Percentiles rank a stretch among this genome's conserved stretches.
These are phyloP conservation scores for Paralagenidium karlingii DNA, from an alignment of 352 stramenopile species.

Conservation along the genomic window DNA sequence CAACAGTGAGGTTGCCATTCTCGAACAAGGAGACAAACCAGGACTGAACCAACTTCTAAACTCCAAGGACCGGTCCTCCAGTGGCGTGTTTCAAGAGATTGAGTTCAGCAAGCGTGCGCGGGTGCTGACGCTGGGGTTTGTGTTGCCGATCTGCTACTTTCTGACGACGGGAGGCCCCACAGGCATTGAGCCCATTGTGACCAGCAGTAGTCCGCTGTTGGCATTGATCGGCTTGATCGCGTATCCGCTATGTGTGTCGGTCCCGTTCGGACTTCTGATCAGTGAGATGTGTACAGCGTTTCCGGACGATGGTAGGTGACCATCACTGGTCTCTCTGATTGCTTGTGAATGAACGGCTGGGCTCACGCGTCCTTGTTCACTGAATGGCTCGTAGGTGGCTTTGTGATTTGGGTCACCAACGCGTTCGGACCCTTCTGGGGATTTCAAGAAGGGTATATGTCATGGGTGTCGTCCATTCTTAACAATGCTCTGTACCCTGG, in stretches of 20 bases:
- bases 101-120: too few relatives aligned
- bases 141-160: too few relatives aligned
- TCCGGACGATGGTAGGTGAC: slow-evolving; percentile 42
- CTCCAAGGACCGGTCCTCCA: too few relatives aligned
- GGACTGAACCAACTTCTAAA: too few relatives aligned
- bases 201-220: slow-evolving; percentile 37
- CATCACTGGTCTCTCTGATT: neutral
- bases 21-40: too few relatives aligned
- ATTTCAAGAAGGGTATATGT: slow-evolving; percentile 54
- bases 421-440: slow-evolving; percentile 80
- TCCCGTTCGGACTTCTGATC: slow-evolving; percentile 87
- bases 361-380: too few relatives aligned
- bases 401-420: slow-evolving; percentile 80
- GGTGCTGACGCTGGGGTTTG: too few relatives aligned
- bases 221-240: slow-evolving; percentile 81
- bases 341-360: neutral
- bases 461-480: slow-evolving; percentile 66
- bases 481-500: slow-evolving; percentile 48
- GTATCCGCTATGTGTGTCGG: slow-evolving; percentile 83
- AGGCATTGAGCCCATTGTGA: slow-evolving; percentile 45
- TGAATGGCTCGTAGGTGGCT: too few relatives aligned
- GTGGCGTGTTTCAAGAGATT: too few relatives aligned
- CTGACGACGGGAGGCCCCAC: too few relatives aligned
- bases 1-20: too few relatives aligned
- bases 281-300: slow-evolving; percentile 86